Evolutionary conservation across 306 rosid species (phyloP), one percentile per base, ranked within the genome.

Genomic region (Begonia masoniana): DNA sequence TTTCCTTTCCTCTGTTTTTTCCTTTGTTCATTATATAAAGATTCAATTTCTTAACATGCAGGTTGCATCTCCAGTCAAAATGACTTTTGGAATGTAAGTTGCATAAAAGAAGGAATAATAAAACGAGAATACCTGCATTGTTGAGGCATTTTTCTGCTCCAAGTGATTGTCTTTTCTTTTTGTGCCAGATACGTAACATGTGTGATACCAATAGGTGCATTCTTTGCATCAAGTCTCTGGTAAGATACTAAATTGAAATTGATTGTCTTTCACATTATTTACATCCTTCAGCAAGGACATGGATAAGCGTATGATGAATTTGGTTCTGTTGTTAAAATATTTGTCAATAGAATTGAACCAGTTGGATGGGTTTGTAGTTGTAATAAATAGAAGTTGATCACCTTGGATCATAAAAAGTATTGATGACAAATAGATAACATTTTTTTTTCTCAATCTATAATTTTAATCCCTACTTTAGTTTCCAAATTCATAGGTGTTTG

Each of bases 221-320:
- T 85, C 82, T 85, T 89, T 58, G 97, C 97, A 15, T 85, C 95
- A 59, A 89, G 97, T 64, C 95, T 89, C 47, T 89, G 95, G 95
- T 89, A 76, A 89, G 87, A 45, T 62, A 60, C 62, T 41, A 12
- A 52, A 41, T 41, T 54, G 13, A 53, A 26, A 15, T 43, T 12
- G 58, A 35, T 12, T 51, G 39, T 57, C 39, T 60, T 56, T 19
- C 11, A 31, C 39, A 31, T 31, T 6, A 31, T 31, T 31, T 31
- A 31, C 39, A 31, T 31, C 39, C 39, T 31, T 31, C 8, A 31
- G 9, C 39, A 5, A 31, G 39, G 39, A 31, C 39, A 31, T 31
- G 9, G 39, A 31, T 31, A 31, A 31, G 39, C 39, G 5, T 7
- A 31, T 3, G 39, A 3, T 31, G 39, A 31, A 31, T 31, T 31